Base-by-base conservation (phyloP, 345 rosid species). In the Boechera divaricarpa region DNA sequence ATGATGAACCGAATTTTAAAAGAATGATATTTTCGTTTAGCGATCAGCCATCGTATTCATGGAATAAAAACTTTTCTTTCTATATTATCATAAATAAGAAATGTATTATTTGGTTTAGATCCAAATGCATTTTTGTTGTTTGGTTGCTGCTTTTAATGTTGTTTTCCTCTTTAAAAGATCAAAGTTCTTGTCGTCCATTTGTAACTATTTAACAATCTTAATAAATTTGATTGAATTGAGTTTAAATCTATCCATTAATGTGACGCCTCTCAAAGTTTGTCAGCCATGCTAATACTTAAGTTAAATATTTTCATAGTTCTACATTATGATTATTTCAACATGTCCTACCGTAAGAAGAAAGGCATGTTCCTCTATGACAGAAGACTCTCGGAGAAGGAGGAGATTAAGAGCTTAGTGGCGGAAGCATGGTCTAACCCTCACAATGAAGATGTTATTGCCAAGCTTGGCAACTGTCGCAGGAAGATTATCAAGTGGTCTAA, bases 121-220 rank as follows among this genome's bases (percentile, higher is more conserved):
- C 11, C 28, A 47, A 3, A 5, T 65, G 39, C 39, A 65, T 16
- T 5, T 31, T 31, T 47, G n/a, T 65, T 47, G 29, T 63, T 44
- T 29, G 39, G 3, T 45, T 63, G 28, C 26, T 63, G 35, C 12
- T 63, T 63, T 26, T 15, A 7, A 24, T 42, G 35, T 63, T 63
- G 52, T 15, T 64, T 4, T 65, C 32, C 55, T 63, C 24, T n/a
- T 47, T 10, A n/a, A 64, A 5, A 44, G 2, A 65, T n/a, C 28
- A 47, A n/a, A 10, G 26, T 48, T 45, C 55, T 70, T 31, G 57
- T 70, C 24, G 44, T 33, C 26, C 4, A 58, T 70, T 18, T 70
- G 21, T 44, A 5, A 11, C 45, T 41, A 41, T 41, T 16, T 18
- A 58, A 70, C 21, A 44, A 56, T 56, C 32, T 41, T 10, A 29